Conservation (phyloP, 2,329 filamentous ascomycete species). For the Hirsutella thompsonii region DNA sequence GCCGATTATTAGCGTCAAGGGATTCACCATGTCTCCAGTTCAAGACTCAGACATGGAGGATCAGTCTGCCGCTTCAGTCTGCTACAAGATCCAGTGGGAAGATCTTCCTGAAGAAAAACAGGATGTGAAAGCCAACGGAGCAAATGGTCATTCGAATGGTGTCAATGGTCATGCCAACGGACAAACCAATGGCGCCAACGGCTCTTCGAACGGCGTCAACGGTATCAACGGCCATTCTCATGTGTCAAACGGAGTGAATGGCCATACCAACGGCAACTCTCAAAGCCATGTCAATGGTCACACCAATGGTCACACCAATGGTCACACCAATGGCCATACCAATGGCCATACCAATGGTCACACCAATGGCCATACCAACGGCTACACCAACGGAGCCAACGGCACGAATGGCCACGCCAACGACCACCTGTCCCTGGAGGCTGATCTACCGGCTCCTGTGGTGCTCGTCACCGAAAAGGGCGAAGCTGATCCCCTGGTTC, state of each 20-base stretch:
- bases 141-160: constrained; percentile 1
- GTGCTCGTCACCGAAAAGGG: constrained; percentile 13
- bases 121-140: neutral
- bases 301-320: neutral
- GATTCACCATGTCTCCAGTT: constrained; percentile 27
- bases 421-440: neutral
- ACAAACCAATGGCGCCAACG: neutral
- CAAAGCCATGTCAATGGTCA: no score
- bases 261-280: neutral
- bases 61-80: constrained; percentile 16
- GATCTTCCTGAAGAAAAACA: constrained; percentile 10
- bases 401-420: neutral
- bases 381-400: no score
- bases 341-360: constrained; percentile 1
- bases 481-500: constrained; percentile 7
- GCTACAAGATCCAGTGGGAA: constrained; percentile 33
- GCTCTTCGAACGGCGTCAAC: no score
- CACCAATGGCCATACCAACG: neutral
- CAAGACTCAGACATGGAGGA: constrained; percentile 16
- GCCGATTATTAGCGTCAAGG: constrained; percentile 22
- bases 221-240: constrained; percentile 1
- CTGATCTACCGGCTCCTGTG: constrained; percentile 6
- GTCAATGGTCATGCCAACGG: neutral
- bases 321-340: neutral
- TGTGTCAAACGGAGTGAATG: neutral